Conservation (phyloP, 2,329 filamentous ascomycete species). For the Coleophoma cylindrospora region DNA sequence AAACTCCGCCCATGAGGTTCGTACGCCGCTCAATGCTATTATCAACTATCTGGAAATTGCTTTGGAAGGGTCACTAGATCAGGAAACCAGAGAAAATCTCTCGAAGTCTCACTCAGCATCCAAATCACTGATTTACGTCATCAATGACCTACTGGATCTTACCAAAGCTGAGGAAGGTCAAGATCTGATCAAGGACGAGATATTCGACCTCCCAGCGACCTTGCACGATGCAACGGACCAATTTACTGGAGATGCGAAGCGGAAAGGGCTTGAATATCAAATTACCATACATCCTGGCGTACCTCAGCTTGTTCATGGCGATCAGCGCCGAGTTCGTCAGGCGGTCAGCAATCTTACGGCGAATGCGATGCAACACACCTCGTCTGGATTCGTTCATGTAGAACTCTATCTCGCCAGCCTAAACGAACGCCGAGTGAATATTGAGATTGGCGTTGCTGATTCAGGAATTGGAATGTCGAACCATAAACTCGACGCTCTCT, state of each 20-base stretch:
- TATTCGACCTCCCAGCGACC: conserved; percentile 67
- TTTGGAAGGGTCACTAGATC: conserved; percentile 72
- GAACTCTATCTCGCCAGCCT: conserved; percentile 61
- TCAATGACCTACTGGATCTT: conserved; percentile 84
- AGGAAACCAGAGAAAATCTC: conserved; percentile 80
- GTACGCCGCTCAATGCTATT: conserved; percentile 86
- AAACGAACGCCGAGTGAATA: conserved; percentile 47
- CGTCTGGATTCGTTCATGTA: conserved; percentile 60
- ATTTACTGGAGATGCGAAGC: conserved; percentile 67
- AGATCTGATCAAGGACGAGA: conserved; percentile 72
- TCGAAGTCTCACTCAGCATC: conserved; percentile 84
- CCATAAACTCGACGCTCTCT: conserved; percentile 49
- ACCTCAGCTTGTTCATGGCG: conserved; percentile 68
- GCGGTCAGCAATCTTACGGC: conserved; percentile 78
- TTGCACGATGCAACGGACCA: conserved; percentile 73
- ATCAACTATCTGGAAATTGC: conserved; percentile 94
- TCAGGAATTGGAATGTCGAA: conserved; percentile 69
- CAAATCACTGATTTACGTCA: conserved; percentile 88
- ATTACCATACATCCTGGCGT: conserved; percentile 63
- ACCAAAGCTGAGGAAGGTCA: conserved; percentile 85
- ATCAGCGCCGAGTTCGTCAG: conserved; percentile 75
- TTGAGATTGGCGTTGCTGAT: conserved; percentile 74
- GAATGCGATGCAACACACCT: conserved; percentile 79
- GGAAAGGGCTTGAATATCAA: conserved; percentile 70
- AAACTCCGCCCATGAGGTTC: conserved; percentile 88